Conservation (phyloP, 169 alveolate genomes). For the Babesia divergens region DNA sequence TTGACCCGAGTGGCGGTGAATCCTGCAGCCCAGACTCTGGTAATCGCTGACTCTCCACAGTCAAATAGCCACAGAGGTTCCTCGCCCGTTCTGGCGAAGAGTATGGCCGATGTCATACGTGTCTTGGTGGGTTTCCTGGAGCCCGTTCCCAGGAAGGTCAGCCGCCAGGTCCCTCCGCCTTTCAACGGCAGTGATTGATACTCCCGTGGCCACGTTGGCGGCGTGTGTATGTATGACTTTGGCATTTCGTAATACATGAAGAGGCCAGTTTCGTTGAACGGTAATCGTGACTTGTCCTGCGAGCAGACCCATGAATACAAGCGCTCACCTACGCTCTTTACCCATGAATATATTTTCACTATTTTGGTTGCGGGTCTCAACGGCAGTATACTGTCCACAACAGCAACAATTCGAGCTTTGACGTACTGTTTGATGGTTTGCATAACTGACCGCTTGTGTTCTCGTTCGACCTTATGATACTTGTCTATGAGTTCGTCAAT, state of each 20-base stretch:
- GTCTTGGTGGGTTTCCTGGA: slow-evolving; percentile 70
- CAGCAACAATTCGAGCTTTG: neutral
- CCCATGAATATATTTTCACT: neutral
- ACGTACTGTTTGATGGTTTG: neutral
- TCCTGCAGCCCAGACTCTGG: slow-evolving; percentile 55
- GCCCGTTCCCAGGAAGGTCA: slow-evolving; percentile 75
- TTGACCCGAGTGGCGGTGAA: slow-evolving; percentile 38
- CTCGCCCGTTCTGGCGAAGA: slow-evolving; percentile 48
- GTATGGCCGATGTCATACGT: slow-evolving; percentile 71
- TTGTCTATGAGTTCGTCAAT: slow-evolving; percentile 11
- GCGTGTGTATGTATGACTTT: slow-evolving; percentile 10
- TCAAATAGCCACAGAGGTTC: slow-evolving; percentile 70
- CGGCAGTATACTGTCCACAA: slow-evolving; percentile 3
- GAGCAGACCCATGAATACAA: neutral
- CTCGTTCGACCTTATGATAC: neutral
- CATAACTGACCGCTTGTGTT: slow-evolving; percentile 4
- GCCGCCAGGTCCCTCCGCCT: slow-evolving; percentile 54
- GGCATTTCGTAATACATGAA: slow-evolving; percentile 20
- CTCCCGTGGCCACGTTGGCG: neutral
- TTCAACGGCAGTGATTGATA: slow-evolving; percentile 4
- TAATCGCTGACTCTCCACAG: slow-evolving; percentile 74
- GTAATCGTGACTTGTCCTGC: neutral
- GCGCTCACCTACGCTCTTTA: neutral
- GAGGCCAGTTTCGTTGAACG: neutral
- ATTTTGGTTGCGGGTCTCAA: neutral